Base-by-base conservation (phyloP, 495 filamentous ascomycete genomes). In the Chaetomium fimeti region DNA sequence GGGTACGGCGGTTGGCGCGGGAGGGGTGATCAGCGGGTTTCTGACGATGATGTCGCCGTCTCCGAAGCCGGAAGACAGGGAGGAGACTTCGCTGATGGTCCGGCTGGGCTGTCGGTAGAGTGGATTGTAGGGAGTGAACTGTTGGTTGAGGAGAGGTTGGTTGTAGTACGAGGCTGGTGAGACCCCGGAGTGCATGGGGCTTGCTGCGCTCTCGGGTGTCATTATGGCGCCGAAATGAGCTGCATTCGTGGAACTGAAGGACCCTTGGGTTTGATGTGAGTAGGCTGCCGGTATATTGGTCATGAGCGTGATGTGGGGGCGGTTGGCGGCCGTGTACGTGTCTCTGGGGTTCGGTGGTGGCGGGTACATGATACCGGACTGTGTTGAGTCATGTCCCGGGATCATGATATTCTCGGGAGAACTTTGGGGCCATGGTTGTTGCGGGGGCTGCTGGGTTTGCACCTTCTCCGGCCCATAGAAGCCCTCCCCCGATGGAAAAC, bases 51-150 rank as follows among this genome's bases (percentile, higher is more conserved):
- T 78, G 24, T 81, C 75, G 42, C 77, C 80, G 63, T 85, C 82
- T 13, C 82, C 82, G 62, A 84, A 83, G 15, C 82, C 81, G 0
- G 82, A 85, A 0, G 82, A 84, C 4, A 84, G 72, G 13, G 82
- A 85, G 4, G 82, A 83, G 40, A 83, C 47, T 36, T 74, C 73
- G 58, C 77, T 82, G 22, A 45, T 16, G 43, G 74, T 61, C 18
- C 74, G 69, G 68, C 74, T 68, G 0, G 70, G 67, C 54, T 72
- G 71, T 51, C 74, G 69, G 32, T 73, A 72, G 18, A 66, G 49
- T 18, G 73, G 69, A 27, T 76, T 67, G 60, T 77, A 77, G 3
- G 69, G 70, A n/a, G 75, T 70, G 9, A 72, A 72, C 47, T 75
- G 71, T 16, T 74, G 76, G 51, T 69, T 64, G 27, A 78, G 56